phyloP scores from a whole-genome alignment of 306 rosid genomes.

The Begonia peltatifolia region DNA sequence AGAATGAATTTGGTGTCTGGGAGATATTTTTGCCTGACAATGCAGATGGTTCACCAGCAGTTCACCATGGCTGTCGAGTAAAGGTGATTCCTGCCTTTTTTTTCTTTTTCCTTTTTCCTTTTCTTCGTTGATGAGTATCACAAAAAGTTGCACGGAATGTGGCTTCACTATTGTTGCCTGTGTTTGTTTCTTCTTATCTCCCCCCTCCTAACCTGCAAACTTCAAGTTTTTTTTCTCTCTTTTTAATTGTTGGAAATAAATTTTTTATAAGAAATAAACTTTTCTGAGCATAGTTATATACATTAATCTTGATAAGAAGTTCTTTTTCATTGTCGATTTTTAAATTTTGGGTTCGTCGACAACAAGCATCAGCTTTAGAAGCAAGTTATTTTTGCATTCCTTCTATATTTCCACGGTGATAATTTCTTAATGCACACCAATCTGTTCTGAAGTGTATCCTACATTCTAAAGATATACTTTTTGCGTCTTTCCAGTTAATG shows the following conservation, averaged over 20 bases:
- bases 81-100: constrained; percentile 31
- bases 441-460: too few relatives aligned
- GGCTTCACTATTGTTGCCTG: background rate
- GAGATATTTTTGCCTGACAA: constrained; percentile 94
- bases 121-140: background rate
- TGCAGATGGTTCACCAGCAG: constrained; percentile 73
- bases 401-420: too few relatives aligned
- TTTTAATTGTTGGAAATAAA: background rate
- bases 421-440: too few relatives aligned
- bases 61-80: constrained; percentile 97
- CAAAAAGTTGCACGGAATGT: background rate
- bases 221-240: background rate
- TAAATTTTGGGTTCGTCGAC: too few relatives aligned
- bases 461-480: background rate
- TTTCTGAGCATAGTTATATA: too few relatives aligned
- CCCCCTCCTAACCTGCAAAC: background rate
- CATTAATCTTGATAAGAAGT: too few relatives aligned
- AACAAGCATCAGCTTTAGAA: too few relatives aligned
- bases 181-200: background rate
- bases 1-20: constrained; percentile 99
- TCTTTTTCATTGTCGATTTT: too few relatives aligned
- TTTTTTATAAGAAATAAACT: too few relatives aligned
- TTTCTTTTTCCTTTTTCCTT: background rate
- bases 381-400: too few relatives aligned
- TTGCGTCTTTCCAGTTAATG: background rate